Evolutionary conservation across 176 grass and related monocot genomes (phyloP).

Genomic region (Eragrostis curvula): DNA sequence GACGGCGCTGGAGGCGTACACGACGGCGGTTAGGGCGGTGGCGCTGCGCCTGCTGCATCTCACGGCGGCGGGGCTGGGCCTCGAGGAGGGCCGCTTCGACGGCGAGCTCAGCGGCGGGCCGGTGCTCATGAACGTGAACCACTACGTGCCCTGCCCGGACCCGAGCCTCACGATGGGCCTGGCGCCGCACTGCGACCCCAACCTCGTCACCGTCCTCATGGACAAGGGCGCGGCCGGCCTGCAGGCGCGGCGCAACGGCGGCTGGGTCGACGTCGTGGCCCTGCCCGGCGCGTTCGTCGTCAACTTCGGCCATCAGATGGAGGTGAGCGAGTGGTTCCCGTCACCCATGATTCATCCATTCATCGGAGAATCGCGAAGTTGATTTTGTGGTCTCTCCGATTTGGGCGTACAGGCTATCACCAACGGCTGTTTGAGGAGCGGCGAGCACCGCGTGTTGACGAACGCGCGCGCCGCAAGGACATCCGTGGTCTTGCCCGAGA

Average conservation of each 20-base stretch:
- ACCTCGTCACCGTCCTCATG: constrained; percentile 51
- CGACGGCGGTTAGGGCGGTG: constrained; percentile 36
- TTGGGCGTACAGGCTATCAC: background rate
- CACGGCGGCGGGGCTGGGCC: constrained; percentile 28
- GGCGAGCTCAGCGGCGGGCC: constrained; percentile 28
- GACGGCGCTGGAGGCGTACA: constrained; percentile 29
- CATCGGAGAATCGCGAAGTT: too few relatives aligned
- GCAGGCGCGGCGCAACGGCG: constrained; percentile 13
- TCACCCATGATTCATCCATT: too few relatives aligned
- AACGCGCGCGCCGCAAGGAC: constrained; percentile 8
- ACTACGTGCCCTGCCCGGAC: constrained; percentile 47
- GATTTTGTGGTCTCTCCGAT: too few relatives aligned
- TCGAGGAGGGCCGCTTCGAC: constrained; percentile 32
- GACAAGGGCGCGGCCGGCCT: constrained; percentile 39
- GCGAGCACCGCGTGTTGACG: constrained; percentile 37
- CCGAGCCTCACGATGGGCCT: constrained; percentile 56
- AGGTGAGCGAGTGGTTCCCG: background rate
- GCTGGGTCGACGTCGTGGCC: constrained; percentile 35
- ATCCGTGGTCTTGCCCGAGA: constrained; percentile 32
- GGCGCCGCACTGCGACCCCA: constrained; percentile 50
- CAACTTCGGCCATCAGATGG: constrained; percentile 57
- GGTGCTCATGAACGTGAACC: constrained; percentile 50
- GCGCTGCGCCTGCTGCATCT: constrained; percentile 34
- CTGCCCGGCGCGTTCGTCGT: constrained; percentile 50
- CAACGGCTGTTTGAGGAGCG: constrained; percentile 20